Conservation (phyloP, 2,329 filamentous ascomycete species). For the Diplodia scrobiculata region DNA sequence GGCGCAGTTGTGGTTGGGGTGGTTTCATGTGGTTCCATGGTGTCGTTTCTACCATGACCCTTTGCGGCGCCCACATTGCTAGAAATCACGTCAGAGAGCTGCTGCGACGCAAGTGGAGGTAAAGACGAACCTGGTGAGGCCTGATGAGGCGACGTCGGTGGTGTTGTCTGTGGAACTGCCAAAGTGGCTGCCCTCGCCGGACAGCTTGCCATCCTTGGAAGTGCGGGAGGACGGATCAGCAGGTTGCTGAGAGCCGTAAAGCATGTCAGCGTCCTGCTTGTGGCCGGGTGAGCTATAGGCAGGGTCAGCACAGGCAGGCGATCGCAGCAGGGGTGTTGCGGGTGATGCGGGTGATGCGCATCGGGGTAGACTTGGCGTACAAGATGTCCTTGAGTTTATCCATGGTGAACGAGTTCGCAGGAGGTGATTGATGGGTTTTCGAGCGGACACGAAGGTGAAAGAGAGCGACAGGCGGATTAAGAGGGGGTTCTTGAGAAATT, state of each 20-base stretch:
- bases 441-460: not conserved
- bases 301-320: conserved; percentile 3
- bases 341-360: conserved; percentile 1
- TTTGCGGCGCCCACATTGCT: not conserved
- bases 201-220: conserved; percentile 13
- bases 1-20: not conserved
- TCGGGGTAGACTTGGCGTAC: conserved; percentile 36
- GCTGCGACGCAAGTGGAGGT: not conserved
- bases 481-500: not conserved
- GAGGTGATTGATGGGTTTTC: not conserved
- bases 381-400: conserved; percentile 51
- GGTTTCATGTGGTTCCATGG: not conserved
- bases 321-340: not conserved
- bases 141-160: not conserved
- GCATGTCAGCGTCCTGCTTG: conserved; percentile 43
- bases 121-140: not conserved
- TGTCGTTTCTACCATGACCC: not conserved
- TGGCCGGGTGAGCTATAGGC: conserved; percentile 36
- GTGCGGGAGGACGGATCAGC: conserved; percentile 4
- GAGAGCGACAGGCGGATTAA: not conserved
- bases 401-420: conserved; percentile 38
- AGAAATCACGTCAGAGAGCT: not conserved
- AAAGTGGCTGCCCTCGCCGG: conserved; percentile 36
- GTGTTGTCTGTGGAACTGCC: not conserved
- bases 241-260: conserved; percentile 34